Base-by-base conservation (phyloP, 2,329 filamentous ascomycete genomes). In the Alternaria atra region DNA sequence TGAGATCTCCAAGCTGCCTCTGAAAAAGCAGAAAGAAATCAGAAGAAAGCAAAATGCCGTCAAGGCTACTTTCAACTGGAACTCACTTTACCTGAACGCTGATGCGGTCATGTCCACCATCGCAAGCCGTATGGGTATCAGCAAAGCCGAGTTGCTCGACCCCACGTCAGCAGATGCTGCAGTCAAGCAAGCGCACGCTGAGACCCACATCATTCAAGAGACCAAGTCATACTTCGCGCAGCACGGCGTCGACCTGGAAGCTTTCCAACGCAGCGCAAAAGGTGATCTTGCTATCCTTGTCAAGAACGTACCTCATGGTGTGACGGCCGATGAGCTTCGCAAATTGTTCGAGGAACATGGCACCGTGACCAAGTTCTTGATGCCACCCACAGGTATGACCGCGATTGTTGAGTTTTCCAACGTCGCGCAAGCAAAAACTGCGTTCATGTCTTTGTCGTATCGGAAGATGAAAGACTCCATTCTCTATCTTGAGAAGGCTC, bases 61-160 rank as follows among this genome's bases (percentile, higher is more conserved):
- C 8, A 90, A 89, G 30, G 88, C 86, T 50, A 89, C 87, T 1
- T 98, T 98, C 81, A 97, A 94, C 77, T 99, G 95, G 95, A 99
- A 99, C 82, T 94, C 94, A n/a, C 84, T 99, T n/a, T 99, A 95
- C 80, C 96, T 99, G 91, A 97, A 91, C 82, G 77, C 84, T 40
- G 94, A 99, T 82, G 92, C 95, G 52, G 93, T 99, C 53, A 94
- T 97, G 80, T 89, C 92, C 50, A 96, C 94, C 6, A 88, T 97
- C 63, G 93, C 95, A 48, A 88, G 90, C 74, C 90, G 94, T 55
- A 85, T 99, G 58, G 94, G 94, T 47, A 87, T 99, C 58, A 90
- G 91, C 56, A 99, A 99, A 82, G 90, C 93, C 10, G 93, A 97
- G 71, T 81, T 99, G 58, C 85, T 99, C 46, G 94, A 99, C 80